These are phyloP conservation scores for Pythium diclinum DNA, from an alignment of 352 stramenopile genomes.

Conservation along the genomic window DNA sequence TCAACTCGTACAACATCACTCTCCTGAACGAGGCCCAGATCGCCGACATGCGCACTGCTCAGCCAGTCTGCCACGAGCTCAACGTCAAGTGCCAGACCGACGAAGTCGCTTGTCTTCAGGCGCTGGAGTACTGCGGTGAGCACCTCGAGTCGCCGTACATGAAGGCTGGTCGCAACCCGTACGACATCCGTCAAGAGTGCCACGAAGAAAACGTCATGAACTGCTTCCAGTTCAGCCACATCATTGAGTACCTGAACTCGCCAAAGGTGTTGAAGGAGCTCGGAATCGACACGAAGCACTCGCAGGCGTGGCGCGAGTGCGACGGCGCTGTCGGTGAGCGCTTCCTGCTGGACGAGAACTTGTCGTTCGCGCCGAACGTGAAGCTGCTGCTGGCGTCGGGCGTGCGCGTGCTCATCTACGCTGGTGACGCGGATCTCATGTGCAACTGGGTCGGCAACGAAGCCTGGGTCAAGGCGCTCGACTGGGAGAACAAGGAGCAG, in stretches of 20 bases:
- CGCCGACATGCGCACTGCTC: conserved; percentile 35
- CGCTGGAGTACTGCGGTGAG: conserved; percentile 54
- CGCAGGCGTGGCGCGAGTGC: conserved; percentile 87
- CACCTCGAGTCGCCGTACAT: conserved; percentile 44
- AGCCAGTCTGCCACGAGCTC: conserved; percentile 56
- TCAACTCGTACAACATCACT: conserved; percentile 73
- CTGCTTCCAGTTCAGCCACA: conserved; percentile 67
- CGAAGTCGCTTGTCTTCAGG: conserved; percentile 36
- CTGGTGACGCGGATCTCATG: conserved; percentile 93
- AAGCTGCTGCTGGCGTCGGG: conserved; percentile 56
- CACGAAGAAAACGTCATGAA: conserved; percentile 53
- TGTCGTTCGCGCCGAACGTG: conserved; percentile 89
- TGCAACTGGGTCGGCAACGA: conserved; percentile 93
- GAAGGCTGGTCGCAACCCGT: conserved; percentile 54
- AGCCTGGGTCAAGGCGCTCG: conserved; percentile 83
- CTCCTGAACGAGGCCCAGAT: conserved; percentile 17
- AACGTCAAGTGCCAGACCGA: conserved; percentile 48
- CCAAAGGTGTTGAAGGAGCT: conserved; percentile 45
- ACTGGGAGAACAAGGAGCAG: conserved; percentile 76
- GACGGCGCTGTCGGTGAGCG: conserved; percentile 91
- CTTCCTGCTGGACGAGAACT: conserved; percentile 93
- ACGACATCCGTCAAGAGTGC: conserved; percentile 70
- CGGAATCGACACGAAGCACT: conserved; percentile 53
- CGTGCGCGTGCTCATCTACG: conserved; percentile 87
- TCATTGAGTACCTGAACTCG: conserved; percentile 61